These are phyloP conservation scores for Fusarium haematococcum DNA, from an alignment of 2,329 filamentous ascomycete genomes.

Conservation along the genomic window DNA sequence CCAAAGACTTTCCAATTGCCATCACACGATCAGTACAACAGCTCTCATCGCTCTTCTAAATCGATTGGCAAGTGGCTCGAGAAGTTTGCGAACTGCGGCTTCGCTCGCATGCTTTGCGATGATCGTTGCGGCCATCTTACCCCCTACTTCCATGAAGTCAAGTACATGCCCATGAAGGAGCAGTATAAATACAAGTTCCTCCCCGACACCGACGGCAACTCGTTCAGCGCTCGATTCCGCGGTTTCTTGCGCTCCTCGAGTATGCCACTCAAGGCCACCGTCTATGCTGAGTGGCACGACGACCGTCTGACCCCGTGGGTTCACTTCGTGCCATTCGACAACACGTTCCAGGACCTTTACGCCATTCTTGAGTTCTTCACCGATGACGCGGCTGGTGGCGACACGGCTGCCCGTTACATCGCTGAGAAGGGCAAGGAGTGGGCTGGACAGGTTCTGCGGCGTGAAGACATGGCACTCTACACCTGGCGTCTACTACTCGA, in stretches of 20 bases:
- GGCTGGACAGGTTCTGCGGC: constrained; percentile 70
- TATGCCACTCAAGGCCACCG: constrained; percentile 76
- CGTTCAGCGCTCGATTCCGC: constrained; percentile 71
- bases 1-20: constrained; percentile 64
- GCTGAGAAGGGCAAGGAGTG: constrained; percentile 70
- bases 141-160: constrained; percentile 50
- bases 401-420: constrained; percentile 69
- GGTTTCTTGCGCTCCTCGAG: constrained; percentile 73
- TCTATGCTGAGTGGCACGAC: constrained; percentile 83
- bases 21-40: constrained; percentile 55
- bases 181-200: constrained; percentile 73
- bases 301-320: constrained; percentile 75
- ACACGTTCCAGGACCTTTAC: constrained; percentile 75
- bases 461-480: constrained; percentile 76
- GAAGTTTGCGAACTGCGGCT: constrained; percentile 57
- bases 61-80: constrained; percentile 57
- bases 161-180: constrained; percentile 56
- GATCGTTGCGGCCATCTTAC: constrained; percentile 55
- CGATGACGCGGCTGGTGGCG: constrained; percentile 59
- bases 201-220: constrained; percentile 78
- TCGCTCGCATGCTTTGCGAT: constrained; percentile 55
- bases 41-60: constrained; percentile 47
- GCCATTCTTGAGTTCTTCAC: constrained; percentile 74
- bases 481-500: constrained; percentile 71
- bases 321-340: constrained; percentile 80